Evolutionary conservation across 192 early-diverging fungal species (phyloP), one percentile per base, ranked within the genome.

Genomic region (Podila minutissima): DNA sequence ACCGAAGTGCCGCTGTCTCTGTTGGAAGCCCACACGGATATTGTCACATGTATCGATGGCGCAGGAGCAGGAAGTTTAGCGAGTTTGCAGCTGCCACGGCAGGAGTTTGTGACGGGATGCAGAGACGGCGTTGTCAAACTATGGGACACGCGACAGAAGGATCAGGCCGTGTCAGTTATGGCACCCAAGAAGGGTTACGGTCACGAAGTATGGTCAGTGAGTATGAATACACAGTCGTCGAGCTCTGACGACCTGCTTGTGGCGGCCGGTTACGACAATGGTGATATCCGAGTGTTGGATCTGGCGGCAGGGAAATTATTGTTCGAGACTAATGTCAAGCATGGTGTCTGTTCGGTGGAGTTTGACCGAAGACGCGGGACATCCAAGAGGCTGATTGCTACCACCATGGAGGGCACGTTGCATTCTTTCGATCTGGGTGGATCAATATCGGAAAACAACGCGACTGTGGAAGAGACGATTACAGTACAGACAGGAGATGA

Each of bases 41-140:
- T 77, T 29, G 64, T 77, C 51, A 77, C 65, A 33, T 77, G 75
- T 26, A 77, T 77, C 55, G 75, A 77, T 58, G 75, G 75, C 7
- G 64, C 59, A n/a, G 75, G 75, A 13, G n/a, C 51, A 53, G 22
- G 17, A 53, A 19, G 20, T 1, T 6, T 9, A 7, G 13, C 51
- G 51, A 41, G 51, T 53, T 60, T 69, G 0, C 55, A 22, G 24
- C 38, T 63, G n/a, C 67, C 63, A 6, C 31, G 75, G 33, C 69
- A 68, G 5, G 75, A 77, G 64, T 77, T 71, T 71, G 69, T 71
- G 20, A 77, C 75, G 24, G 75, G 75, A 29, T 53, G 69, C 8
- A 51, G 67, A 7, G 75, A 77, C 55, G 75, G 75, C 5, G 62
- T 64, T 31, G 59, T 77, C 9, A 71, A 67, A 17, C 50, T 77